Percentiles rank a stretch among this genome's conserved stretches.
Evolutionary conservation across 2,329 filamentous ascomycete genomes (phyloP).

Genomic region (Colletotrichum trifolii): DNA sequence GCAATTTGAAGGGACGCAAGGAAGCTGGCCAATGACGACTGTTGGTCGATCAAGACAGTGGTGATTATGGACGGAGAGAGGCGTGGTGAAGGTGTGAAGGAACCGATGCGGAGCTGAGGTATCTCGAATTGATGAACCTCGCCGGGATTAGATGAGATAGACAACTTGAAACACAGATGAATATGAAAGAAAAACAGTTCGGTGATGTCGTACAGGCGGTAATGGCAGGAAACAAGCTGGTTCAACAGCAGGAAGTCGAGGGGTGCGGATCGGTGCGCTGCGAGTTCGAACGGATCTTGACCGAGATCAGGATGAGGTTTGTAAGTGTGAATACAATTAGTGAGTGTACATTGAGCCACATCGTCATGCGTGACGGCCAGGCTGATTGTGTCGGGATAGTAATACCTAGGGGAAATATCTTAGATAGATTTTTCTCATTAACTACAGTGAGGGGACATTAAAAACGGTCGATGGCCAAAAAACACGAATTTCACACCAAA

Average conservation of each 20-base stretch:
- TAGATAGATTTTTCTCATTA: too few species aligned
- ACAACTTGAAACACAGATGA: constrained; percentile 46
- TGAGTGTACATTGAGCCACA: constrained; percentile 42
- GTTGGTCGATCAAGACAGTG: constrained; percentile 46
- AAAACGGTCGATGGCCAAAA: too few species aligned
- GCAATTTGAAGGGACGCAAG: background rate
- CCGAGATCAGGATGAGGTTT: constrained; percentile 2
- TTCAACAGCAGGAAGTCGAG: constrained; percentile 51
- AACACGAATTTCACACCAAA: too few species aligned
- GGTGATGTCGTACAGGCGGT: constrained; percentile 50
- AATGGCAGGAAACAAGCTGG: constrained; percentile 51
- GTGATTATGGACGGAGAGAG: constrained; percentile 48
- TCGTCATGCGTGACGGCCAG: constrained; percentile 31
- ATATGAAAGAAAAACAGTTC: constrained; percentile 47
- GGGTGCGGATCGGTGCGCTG: constrained; percentile 6
- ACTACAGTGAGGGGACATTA: too few species aligned
- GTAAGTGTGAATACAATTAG: constrained; percentile 48
- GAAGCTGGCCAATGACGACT: constrained; percentile 38
- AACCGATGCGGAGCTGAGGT: constrained; percentile 54
- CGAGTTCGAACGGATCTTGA: constrained; percentile 34
- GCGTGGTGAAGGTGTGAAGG: constrained; percentile 47
- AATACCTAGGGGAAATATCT: too few species aligned
- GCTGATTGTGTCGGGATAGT: constrained; percentile 47
- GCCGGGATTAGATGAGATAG: constrained; percentile 40
- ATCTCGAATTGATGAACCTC: constrained; percentile 48